These are phyloP conservation scores for Colletotrichum sansevieriae DNA, from an alignment of 2,329 filamentous ascomycete species.

Conservation along the genomic window DNA sequence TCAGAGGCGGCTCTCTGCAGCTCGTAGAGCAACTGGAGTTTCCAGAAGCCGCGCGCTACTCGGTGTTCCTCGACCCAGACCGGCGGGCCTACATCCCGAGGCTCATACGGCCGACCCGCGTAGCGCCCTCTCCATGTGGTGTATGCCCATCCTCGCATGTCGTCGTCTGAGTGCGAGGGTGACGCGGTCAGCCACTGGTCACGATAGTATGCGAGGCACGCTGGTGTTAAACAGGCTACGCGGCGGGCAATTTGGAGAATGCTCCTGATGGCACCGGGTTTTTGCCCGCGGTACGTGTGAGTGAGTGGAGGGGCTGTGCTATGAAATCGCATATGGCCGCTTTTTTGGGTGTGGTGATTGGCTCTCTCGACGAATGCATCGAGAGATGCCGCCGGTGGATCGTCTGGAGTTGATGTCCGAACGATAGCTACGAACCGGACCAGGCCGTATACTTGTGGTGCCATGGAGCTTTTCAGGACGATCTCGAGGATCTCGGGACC, in stretches of 20 bases:
- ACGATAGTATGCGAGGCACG: constrained; percentile 11
- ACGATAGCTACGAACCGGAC: constrained; percentile 11
- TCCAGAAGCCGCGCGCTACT: constrained; percentile 7
- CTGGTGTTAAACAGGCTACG: background rate
- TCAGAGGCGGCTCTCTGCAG: constrained; percentile 1
- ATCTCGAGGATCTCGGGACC: constrained; percentile 11
- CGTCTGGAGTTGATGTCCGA: background rate
- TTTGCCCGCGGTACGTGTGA: background rate
- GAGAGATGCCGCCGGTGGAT: constrained; percentile 9
- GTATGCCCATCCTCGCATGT: constrained; percentile 11
- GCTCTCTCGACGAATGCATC: constrained; percentile 5
- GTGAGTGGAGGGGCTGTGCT: background rate
- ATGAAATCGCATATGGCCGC: background rate
- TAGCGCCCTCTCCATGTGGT: constrained; percentile 3
- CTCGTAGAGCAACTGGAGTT: constrained; percentile 14
- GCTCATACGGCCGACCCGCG: constrained; percentile 6
- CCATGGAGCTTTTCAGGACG: constrained; percentile 6
- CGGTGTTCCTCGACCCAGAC: constrained; percentile 22
- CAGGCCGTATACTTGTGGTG: constrained; percentile 2
- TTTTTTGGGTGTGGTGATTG: constrained; percentile 6
- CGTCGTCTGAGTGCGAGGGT: background rate
- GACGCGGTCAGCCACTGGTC: constrained; percentile 1
- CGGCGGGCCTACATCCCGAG: constrained; percentile 14
- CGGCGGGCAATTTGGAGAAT: constrained; percentile 8
- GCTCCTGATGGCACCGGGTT: background rate